Evolutionary conservation across 208 protist species (phyloP), one percentile per base, ranked within the genome.

Genomic region (Trypanosoma cruzi): DNA sequence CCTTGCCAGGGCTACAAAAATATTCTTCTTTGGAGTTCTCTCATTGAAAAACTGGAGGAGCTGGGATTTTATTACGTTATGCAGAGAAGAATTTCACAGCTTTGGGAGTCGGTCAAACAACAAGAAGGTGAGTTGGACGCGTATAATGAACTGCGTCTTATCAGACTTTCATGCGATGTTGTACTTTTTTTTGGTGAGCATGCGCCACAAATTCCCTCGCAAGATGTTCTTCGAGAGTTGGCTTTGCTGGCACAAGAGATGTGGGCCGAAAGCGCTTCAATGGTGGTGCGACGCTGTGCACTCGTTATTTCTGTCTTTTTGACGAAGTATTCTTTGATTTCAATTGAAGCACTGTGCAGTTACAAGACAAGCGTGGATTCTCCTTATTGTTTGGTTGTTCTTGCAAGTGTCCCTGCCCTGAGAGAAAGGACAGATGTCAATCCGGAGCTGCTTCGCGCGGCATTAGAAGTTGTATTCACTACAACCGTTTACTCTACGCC

Each of bases 401-500:
- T 71, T 53, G 63, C 64, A 32, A 28, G 26, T 11, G 57, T 71
- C 18, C 71, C 71, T 48, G 26, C 42, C 29, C 64, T 71, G 22
- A 49, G 29, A 31, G 36, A 50, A 36, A 22, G 52, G 8, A 64
- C n/a, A 2, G 32, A 63, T 26, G 40, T 49, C 49, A 63, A 53
- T 13, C 8, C n/a, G 22, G 63, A 71, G n/a, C 8, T 36, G n/a
- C 57, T 76, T 14, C 64, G 48, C 59, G 24, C 13, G 50, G 32
- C 56, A 50, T 52, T 76, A 42, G 64, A 59, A 40, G 29, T 76
- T 42, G 64, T 66, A 10, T 69, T 76, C 40, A 59, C 34, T 48
- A 78, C 73, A 57, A 66, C 42, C 28, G 63, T 68, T 16, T 78
- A 73, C 52, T 67, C 73, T 20, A 72, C 72, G 63, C 66, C 54